phyloP scores from a whole-genome alignment of 148 eudicot genomes.

The Chenopodium formosanum region DNA sequence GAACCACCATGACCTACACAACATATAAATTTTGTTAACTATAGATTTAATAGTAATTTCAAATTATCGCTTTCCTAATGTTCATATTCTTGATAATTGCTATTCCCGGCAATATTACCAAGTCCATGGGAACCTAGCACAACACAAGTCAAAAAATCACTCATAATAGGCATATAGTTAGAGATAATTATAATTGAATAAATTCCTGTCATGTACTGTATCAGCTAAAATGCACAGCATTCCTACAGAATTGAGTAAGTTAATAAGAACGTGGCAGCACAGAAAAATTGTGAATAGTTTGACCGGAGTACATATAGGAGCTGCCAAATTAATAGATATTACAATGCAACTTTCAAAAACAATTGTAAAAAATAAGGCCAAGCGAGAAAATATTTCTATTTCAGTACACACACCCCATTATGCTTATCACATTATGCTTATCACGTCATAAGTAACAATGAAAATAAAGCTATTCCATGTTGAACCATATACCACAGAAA shows the following conservation, averaged over 20 bases:
- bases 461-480: neutral
- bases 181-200: too few relatives aligned
- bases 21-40: constrained; percentile 4
- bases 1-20: constrained; percentile 95
- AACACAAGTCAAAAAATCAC: neutral
- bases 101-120: neutral
- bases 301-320: neutral
- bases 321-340: neutral
- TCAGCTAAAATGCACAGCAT: too few relatives aligned
- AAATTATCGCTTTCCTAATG: neutral
- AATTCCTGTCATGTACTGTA: too few relatives aligned
- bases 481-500: neutral
- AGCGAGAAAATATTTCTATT: too few relatives aligned
- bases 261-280: neutral
- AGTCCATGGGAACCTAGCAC: neutral
- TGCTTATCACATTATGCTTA: neutral
- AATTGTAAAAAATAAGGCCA: too few relatives aligned
- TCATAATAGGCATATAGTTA: neutral
- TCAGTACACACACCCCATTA: too few relatives aligned
- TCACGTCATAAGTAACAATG: neutral
- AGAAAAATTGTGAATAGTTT: too few relatives aligned
- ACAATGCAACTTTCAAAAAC: too few relatives aligned
- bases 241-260: neutral
- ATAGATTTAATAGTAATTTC: neutral
- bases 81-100: neutral